A percentile compares a stretch with the other conserved stretches of the same genome.
These are phyloP conservation scores for Schizochytrium sp. DNA, from an alignment of 108 stramenopile genomes.

Conservation along the genomic window DNA sequence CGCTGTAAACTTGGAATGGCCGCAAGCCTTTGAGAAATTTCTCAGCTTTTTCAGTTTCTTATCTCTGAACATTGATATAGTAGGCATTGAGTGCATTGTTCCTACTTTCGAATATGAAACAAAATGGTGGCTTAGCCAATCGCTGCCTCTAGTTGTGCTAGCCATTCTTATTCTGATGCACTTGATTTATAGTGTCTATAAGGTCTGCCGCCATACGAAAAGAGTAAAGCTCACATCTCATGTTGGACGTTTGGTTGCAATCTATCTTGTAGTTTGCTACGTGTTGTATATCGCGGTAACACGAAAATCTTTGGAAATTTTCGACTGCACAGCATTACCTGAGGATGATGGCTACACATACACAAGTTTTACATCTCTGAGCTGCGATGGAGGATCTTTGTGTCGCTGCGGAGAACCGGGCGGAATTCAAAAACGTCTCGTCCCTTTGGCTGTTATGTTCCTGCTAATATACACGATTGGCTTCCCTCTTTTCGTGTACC, in stretches of 20 bases:
- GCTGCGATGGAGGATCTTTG: slow-evolving; percentile 61
- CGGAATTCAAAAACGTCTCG: slow-evolving; percentile 56
- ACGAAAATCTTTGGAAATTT: slow-evolving; percentile 64
- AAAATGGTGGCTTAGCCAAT: slow-evolving; percentile 64
- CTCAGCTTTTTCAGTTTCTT: slow-evolving; percentile 61
- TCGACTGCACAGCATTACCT: slow-evolving; percentile 67
- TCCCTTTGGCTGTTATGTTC: slow-evolving; percentile 62
- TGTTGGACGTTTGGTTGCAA: slow-evolving; percentile 39
- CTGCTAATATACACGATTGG: slow-evolving; percentile 66
- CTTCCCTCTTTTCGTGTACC: slow-evolving; percentile 63
- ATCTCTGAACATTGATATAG: slow-evolving; percentile 69
- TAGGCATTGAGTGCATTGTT: slow-evolving; percentile 65
- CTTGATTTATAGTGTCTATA: slow-evolving; percentile 57
- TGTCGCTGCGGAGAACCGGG: slow-evolving; percentile 48
- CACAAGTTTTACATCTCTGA: slow-evolving; percentile 60
- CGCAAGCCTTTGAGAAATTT: slow-evolving; percentile 35
- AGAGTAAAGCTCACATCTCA: slow-evolving; percentile 54
- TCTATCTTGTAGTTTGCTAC: slow-evolving; percentile 62
- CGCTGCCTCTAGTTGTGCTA: slow-evolving; percentile 34
- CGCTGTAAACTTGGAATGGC: slow-evolving; percentile 64
- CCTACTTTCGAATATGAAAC: slow-evolving; percentile 62
- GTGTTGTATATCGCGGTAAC: slow-evolving; percentile 67
- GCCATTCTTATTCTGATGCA: slow-evolving; percentile 43
- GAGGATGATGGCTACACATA: slow-evolving; percentile 66
- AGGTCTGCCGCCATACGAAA: slow-evolving; percentile 53